Base-by-base conservation (phyloP, 176 grass and related monocot species). In the Areca catechu region DNA sequence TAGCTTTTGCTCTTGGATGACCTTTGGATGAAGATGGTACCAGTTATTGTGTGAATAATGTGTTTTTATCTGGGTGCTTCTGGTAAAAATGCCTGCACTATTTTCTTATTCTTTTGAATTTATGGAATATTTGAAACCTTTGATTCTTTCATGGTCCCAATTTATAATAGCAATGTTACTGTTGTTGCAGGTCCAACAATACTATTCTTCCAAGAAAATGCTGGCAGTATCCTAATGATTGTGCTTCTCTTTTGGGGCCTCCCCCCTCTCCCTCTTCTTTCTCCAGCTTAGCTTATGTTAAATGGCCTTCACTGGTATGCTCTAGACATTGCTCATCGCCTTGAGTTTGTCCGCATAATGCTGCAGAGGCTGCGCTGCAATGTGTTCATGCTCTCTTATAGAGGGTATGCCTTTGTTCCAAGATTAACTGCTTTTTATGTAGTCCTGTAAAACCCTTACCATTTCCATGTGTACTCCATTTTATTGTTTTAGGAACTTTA, bases 171-270 rank as follows among this genome's bases (percentile, higher is more conserved):
- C 71, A 43, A 15, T 19, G 67, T 29, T 76, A 69, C 75, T 71
- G 18, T 63, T 77, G 5, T 61, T 89, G 80, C 78, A 98, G 93
- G 87, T 64, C 93, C 93, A 62, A 98, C 93, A 28, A 76, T 98
- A 58, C 69, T 98, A 60, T 98, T 98, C 84, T 98, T 98, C 72
- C 93, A 98, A 83, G 93, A 92, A 90, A 98, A 98, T 92, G 93
- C 93, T 60, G 93, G 93, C 69, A 98, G 93, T 92, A 98, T 98
- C 93, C 93, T 85, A 22, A 54, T 22, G 56, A 72, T 29, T 6
- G 27, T 79, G 5, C 29, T 72, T 14, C 65, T 49, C 14, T 76
- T 24, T 63, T 20, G 1, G 27, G 16, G 60, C 14, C 34, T 43
- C 14, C 4, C 30, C 4, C 30, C 30, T 34, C 7, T 14, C 9